Percentiles rank a stretch among this genome's conserved stretches.
phyloP scores from a whole-genome alignment of 208 protist genomes.

The Strigomonas oncopelti region DNA sequence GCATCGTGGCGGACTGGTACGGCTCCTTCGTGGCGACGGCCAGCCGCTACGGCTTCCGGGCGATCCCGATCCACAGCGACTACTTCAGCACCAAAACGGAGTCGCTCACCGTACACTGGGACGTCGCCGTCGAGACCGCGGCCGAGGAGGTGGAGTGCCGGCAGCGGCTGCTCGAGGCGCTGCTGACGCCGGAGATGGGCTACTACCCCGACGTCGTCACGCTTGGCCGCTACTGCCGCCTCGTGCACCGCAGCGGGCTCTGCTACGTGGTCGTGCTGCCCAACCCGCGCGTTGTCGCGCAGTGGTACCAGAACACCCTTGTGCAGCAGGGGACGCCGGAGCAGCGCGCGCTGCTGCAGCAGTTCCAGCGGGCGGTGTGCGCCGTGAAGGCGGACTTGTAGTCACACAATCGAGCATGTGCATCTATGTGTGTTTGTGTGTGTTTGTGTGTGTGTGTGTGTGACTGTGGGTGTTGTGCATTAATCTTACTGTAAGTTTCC shows the following conservation, averaged over 20 bases:
- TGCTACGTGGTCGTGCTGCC: conserved; percentile 57
- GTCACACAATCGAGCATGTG: too few relatives aligned
- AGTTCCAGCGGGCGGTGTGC: conserved; percentile 38
- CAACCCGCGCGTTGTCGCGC: conserved; percentile 29
- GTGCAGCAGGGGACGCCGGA: conserved; percentile 47
- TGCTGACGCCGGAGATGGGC: conserved; percentile 31
- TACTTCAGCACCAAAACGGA: conserved; percentile 23
- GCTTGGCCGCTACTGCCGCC: conserved; percentile 63
- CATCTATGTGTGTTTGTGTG: neutral
- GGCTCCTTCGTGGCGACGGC: conserved; percentile 68
- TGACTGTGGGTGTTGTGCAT: neutral
- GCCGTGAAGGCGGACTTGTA: conserved; percentile 8
- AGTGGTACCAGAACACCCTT: conserved; percentile 76
- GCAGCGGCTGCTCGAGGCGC: conserved; percentile 35
- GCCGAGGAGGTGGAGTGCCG: conserved; percentile 48
- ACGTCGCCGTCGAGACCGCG: conserved; percentile 24
- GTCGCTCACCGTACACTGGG: conserved; percentile 37
- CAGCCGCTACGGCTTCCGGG: conserved; percentile 48
- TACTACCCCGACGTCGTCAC: conserved; percentile 63
- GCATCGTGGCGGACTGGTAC: conserved; percentile 71
- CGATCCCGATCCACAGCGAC: conserved; percentile 55
- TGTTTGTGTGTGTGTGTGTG: neutral
- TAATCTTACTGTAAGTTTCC: neutral
- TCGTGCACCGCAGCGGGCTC: conserved; percentile 64
- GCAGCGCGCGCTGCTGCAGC: conserved; percentile 43